Evolutionary conservation across 2,329 filamentous ascomycete genomes (phyloP), one percentile per base, ranked within the genome.

Genomic region (Colletotrichum endophyticum): DNA sequence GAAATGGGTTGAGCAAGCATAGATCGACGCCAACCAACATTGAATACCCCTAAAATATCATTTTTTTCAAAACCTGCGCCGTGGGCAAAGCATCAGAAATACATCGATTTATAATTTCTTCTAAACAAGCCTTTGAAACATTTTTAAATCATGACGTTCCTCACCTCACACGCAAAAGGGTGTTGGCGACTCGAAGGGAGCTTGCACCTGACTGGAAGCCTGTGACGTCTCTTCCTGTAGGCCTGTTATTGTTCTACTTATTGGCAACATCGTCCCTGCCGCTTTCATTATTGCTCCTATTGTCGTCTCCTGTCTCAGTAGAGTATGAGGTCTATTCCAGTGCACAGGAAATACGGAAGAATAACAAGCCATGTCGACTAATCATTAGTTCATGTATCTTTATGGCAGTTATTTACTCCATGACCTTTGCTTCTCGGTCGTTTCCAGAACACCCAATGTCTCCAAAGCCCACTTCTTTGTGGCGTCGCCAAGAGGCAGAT

Each of bases 401-500:
- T 19, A n/a, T 5, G 16, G 16, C 16, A 19, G 8, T 44, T 73
- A 78, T 16, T 49, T 62, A 2, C 49, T 64, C 76, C 76, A 74
- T 16, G 70, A n/a, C 30, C 67, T 71, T n/a, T 68, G 56, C 66
- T 83, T 79, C 74, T 87, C 86, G 0, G 80, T 76, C 13, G 83
- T 80, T 34, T 81, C 83, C 63, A 87, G 66, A 16, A 86, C 84
- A 2, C 80, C 73, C 75, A 89, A 82, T 2, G 86, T 86, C 63
- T 86, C 83, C 1, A 88, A 57, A 2, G 86, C 84, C 87, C 88
- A 89, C 30, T 82, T 82, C 80, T 86, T 85, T 34, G 82, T 80
- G 12, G 84, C 84, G 16, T 85, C 83, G 4, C 81, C 81, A 7
- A 85, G 79, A 19, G 84, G 82, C 44, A 83, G 77, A 76, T 89